Conservation (phyloP, 495 filamentous ascomycete species). For the Elasticomyces elasticus region DNA sequence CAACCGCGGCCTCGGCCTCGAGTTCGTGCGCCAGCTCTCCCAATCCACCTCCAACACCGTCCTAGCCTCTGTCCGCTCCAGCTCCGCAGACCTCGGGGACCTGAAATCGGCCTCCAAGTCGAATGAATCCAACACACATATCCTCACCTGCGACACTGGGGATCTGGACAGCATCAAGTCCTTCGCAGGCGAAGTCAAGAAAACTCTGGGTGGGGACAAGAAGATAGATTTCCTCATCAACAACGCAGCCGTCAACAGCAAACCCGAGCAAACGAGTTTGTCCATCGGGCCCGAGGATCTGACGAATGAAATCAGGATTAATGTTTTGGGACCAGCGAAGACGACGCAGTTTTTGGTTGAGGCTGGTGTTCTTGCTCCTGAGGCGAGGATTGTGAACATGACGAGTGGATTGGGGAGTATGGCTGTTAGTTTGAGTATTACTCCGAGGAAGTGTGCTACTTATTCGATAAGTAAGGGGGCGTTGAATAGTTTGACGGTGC, state of each 20-base stretch:
- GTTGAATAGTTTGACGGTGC: constrained; percentile 37
- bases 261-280: constrained; percentile 29
- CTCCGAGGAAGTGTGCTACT: constrained; percentile 23
- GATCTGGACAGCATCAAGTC: constrained; percentile 21
- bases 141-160: constrained; percentile 37
- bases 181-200: constrained; percentile 30
- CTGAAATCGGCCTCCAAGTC: constrained; percentile 16
- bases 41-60: constrained; percentile 37
- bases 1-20: constrained; percentile 47
- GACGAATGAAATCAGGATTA: constrained; percentile 25
- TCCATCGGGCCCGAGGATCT: constrained; percentile 31
- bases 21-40: constrained; percentile 45
- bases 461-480: constrained; percentile 38
- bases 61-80: constrained; percentile 39
- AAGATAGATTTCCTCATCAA: constrained; percentile 39
- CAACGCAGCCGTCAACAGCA: constrained; percentile 35
- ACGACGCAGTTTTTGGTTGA: constrained; percentile 28
- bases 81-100: constrained; percentile 28
- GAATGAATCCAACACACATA: constrained; percentile 28
- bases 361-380: constrained; percentile 16
- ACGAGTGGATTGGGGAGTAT: constrained; percentile 29
- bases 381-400: constrained; percentile 32
- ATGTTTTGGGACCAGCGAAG: constrained; percentile 37
- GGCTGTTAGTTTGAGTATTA: constrained; percentile 8
- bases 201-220: constrained; percentile 22